These are phyloP conservation scores for Fusarium nisikadoi DNA, from an alignment of 2,329 filamentous ascomycete genomes.

Conservation along the genomic window DNA sequence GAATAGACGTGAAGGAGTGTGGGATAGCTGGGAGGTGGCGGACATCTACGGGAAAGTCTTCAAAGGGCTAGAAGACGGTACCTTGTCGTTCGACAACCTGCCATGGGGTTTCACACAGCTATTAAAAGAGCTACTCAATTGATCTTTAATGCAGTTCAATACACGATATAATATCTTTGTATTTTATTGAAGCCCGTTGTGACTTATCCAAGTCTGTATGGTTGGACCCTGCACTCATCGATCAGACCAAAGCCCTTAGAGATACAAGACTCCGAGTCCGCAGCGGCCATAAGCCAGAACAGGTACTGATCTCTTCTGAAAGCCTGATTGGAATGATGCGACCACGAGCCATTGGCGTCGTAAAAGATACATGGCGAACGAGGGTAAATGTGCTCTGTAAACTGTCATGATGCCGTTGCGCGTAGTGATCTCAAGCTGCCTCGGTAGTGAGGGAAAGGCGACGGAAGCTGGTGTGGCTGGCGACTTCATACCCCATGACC, in stretches of 20 bases:
- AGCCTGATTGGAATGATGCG: no score
- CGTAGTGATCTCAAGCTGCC: no score
- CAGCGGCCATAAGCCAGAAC: no score
- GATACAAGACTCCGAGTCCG: no score
- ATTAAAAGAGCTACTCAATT: not conserved
- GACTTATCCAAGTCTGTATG: not conserved
- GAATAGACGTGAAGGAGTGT: constrained; percentile 34
- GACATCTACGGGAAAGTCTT: constrained; percentile 28
- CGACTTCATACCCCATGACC: no score
- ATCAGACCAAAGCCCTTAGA: not conserved
- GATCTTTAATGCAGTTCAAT: rapidly evolving
- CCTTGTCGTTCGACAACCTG: not conserved
- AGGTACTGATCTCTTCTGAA: no score
- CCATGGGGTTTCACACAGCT: not conserved
- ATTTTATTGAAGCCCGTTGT: not conserved
- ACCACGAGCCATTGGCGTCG: no score
- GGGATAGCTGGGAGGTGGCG: constrained; percentile 39
- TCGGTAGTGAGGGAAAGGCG: no score
- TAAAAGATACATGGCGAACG: no score
- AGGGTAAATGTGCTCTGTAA: no score
- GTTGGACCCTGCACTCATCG: not conserved
- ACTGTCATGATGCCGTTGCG: no score
- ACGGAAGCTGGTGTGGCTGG: no score
- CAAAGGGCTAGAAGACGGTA: not conserved
- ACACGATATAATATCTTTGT: not conserved